Percentiles rank a stretch among this genome's conserved stretches.
phyloP scores from a whole-genome alignment of 495 filamentous ascomycete genomes.

The Neurospora sp. region DNA sequence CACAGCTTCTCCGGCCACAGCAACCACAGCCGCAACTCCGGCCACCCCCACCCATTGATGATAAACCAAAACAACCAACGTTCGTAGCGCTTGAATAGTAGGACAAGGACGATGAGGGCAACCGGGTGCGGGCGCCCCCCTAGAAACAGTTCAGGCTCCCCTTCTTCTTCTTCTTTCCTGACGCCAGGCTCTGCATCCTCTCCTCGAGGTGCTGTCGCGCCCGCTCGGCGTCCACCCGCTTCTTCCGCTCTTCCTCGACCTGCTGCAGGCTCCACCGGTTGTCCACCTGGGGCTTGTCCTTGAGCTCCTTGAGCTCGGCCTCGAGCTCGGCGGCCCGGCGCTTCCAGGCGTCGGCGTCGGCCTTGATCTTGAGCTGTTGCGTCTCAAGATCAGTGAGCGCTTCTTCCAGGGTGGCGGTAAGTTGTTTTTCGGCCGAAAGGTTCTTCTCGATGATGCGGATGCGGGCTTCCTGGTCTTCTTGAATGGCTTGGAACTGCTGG shows the following conservation, averaged over 20 bases:
- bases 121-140: slow-evolving; percentile 6
- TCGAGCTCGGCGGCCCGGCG: slow-evolving; percentile 71
- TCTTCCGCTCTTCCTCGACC: slow-evolving; percentile 88
- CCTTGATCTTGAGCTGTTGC: slow-evolving; percentile 75
- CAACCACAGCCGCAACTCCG: not conserved
- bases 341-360: slow-evolving; percentile 81
- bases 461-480: slow-evolving; percentile 89
- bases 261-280: slow-evolving; percentile 80
- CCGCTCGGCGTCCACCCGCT: slow-evolving; percentile 76
- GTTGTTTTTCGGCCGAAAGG: slow-evolving; percentile 88
- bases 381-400: slow-evolving; percentile 86
- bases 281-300: slow-evolving; percentile 33
- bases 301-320: slow-evolving; percentile 61
- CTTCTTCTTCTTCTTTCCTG: slow-evolving; percentile 94
- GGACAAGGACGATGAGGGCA: not conserved
- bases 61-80: not conserved
- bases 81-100: not conserved
- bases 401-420: slow-evolving; percentile 89
- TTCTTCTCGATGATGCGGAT: slow-evolving; percentile 97
- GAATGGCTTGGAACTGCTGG: slow-evolving; percentile 40
- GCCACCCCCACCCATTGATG: not conserved
- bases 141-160: slow-evolving; percentile 96
- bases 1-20: not conserved
- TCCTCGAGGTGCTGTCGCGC: slow-evolving; percentile 83
- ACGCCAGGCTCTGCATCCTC: slow-evolving; percentile 81